Percentiles rank a stretch among this genome's conserved stretches.
Conservation (phyloP, 345 rosid species). For the Nephelium lappaceum region DNA sequence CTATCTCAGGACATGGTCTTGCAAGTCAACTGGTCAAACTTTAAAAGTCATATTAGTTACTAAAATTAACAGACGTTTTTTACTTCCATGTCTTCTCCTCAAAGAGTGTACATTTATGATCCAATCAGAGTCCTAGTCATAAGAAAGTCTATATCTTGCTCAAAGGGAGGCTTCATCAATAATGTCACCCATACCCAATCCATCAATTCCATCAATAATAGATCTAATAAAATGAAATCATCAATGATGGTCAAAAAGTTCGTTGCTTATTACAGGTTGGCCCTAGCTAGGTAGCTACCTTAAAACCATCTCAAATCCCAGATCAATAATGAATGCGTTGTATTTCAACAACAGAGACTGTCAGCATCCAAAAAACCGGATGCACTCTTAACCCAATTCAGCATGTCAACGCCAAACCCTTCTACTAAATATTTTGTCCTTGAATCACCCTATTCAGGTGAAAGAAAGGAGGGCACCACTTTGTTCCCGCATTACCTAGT, state of each 20-base stretch:
- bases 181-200: background rate
- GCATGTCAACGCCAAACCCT: background rate
- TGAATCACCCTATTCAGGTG: background rate
- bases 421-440: background rate
- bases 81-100: background rate
- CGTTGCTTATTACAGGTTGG: background rate
- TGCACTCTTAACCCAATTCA: background rate
- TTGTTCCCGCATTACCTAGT: background rate
- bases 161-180: background rate
- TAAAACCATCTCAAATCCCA: background rate
- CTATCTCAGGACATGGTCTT: background rate
- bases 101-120: background rate
- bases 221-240: background rate
- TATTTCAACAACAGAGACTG: slow-evolving; percentile 5
- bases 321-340: background rate
- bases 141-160: background rate
- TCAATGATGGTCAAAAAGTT: background rate
- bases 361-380: background rate
- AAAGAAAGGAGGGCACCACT: background rate
- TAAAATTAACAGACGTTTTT: background rate
- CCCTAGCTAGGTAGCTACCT: background rate
- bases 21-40: background rate
- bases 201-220: background rate
- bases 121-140: background rate
- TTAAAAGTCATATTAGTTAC: background rate